These are phyloP conservation scores for Westerdykella sp. DNA, from an alignment of 2,329 filamentous ascomycete species.

Conservation along the genomic window DNA sequence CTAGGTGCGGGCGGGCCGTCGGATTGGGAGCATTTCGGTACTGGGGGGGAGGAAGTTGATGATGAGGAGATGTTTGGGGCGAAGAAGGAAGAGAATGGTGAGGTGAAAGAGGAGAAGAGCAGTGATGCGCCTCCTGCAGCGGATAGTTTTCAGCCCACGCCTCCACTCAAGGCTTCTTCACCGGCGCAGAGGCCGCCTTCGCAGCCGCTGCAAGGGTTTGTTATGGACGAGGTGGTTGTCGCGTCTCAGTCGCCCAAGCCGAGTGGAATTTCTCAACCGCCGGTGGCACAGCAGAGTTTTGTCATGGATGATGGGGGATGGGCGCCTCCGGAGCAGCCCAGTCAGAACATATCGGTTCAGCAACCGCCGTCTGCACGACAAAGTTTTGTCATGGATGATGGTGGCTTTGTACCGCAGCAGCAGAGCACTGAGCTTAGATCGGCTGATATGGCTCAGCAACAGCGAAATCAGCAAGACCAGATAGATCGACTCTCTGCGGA, in stretches of 20 bases:
- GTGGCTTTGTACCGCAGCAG: constrained; percentile 13
- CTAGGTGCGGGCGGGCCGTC: constrained; percentile 32
- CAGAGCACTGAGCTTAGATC: constrained; percentile 8
- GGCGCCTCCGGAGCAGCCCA: constrained; percentile 8
- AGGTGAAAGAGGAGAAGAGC: constrained; percentile 16
- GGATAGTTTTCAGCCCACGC: constrained; percentile 25
- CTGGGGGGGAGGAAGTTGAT: constrained; percentile 28
- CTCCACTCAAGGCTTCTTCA: constrained; percentile 19
- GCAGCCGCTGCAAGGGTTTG: constrained; percentile 14
- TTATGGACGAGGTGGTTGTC: constrained; percentile 15
- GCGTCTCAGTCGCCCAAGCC: constrained; percentile 7
- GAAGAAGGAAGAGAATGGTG: constrained; percentile 18
- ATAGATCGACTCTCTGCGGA: constrained; percentile 13
- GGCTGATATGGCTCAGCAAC: constrained; percentile 5
- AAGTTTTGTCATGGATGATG: constrained; percentile 20
- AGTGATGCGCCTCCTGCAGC: constrained; percentile 20
- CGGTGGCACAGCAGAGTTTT: constrained; percentile 14
- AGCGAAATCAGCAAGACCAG: constrained; percentile 8
- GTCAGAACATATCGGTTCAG: no score
- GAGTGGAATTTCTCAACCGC: constrained; percentile 15
- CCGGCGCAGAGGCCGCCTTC: constrained; percentile 13
- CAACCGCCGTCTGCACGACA: constrained; percentile 13
- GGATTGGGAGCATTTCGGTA: constrained; percentile 36
- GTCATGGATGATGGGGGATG: constrained; percentile 20
- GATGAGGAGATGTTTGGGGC: constrained; percentile 29